phyloP scores from a whole-genome alignment of 108 stramenopile genomes.

The Asterionellopsis glacialis region DNA sequence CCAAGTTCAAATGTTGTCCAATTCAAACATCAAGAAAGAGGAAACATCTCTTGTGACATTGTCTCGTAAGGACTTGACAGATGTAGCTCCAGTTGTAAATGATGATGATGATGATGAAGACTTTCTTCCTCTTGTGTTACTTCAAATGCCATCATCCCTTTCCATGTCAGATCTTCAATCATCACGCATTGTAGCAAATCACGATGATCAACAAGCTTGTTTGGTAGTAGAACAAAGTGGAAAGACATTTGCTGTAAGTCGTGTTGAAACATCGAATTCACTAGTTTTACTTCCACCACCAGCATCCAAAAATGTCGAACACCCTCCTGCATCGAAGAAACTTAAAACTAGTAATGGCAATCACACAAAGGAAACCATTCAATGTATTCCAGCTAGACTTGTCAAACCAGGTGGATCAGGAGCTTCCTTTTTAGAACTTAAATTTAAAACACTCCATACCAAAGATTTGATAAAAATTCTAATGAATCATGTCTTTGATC shows the following conservation, averaged over 20 bases:
- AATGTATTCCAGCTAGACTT: background rate
- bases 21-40: background rate
- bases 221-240: slow-evolving; percentile 9
- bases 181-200: slow-evolving; percentile 4
- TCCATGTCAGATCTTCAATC: background rate
- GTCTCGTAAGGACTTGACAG: slow-evolving; percentile 7
- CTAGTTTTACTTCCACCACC: slow-evolving; percentile 22
- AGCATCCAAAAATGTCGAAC: background rate
- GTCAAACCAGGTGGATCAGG: slow-evolving; percentile 12
- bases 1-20: too few relatives aligned
- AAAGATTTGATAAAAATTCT: slow-evolving; percentile 1
- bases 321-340: background rate
- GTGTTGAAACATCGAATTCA: slow-evolving; percentile 23
- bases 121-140: slow-evolving; percentile 1
- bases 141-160: slow-evolving; percentile 17
- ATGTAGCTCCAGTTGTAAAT: background rate
- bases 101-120: background rate
- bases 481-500: slow-evolving; percentile 1
- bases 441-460: background rate
- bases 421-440: slow-evolving; percentile 20
- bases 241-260: slow-evolving; percentile 6
- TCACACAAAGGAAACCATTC: background rate
- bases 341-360: background rate
- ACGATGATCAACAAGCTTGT: slow-evolving; percentile 8
- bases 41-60: slow-evolving; percentile 2